Percentiles rank a stretch among this genome's conserved stretches.
Evolutionary conservation across 108 stramenopile species (phyloP).

Genomic region (Poteriospumella lacustris): DNA sequence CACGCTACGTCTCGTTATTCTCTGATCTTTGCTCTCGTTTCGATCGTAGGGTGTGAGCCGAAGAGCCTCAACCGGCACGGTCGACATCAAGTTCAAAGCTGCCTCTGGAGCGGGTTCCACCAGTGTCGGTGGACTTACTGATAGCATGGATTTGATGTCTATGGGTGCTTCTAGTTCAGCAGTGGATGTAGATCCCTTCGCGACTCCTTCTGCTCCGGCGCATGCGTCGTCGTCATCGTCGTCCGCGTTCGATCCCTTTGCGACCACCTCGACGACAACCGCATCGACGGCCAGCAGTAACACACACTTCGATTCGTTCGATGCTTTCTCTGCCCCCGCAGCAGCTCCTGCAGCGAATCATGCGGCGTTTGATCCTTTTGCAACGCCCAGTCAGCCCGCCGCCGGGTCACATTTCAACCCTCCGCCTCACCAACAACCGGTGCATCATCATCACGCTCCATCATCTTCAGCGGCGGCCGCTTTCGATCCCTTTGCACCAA

Average conservation of each 20-base stretch:
- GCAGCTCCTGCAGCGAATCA: neutral
- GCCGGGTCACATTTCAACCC: too few relatives aligned
- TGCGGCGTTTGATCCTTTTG: neutral
- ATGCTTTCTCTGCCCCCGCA: too few relatives aligned
- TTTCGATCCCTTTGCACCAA: slow-evolving; percentile 1
- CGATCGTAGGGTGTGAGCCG: too few relatives aligned
- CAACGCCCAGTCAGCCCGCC: too few relatives aligned
- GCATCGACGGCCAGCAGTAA: neutral
- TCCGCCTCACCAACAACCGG: too few relatives aligned
- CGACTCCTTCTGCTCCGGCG: neutral
- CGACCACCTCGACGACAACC: neutral
- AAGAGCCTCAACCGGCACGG: neutral
- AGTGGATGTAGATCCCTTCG: neutral
- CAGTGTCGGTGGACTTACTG: too few relatives aligned
- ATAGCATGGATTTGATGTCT: too few relatives aligned
- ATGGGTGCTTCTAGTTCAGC: neutral
- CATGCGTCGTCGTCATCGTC: neutral
- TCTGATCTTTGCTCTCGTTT: too few relatives aligned
- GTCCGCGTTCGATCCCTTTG: slow-evolving; percentile 22
- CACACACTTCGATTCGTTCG: neutral
- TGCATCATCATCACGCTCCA: too few relatives aligned
- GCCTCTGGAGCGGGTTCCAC: too few relatives aligned
- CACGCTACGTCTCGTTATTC: too few relatives aligned
- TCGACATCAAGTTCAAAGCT: too few relatives aligned
- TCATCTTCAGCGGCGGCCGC: neutral